Conservation (phyloP, 208 protist species). For the Angomonas deanei region DNA sequence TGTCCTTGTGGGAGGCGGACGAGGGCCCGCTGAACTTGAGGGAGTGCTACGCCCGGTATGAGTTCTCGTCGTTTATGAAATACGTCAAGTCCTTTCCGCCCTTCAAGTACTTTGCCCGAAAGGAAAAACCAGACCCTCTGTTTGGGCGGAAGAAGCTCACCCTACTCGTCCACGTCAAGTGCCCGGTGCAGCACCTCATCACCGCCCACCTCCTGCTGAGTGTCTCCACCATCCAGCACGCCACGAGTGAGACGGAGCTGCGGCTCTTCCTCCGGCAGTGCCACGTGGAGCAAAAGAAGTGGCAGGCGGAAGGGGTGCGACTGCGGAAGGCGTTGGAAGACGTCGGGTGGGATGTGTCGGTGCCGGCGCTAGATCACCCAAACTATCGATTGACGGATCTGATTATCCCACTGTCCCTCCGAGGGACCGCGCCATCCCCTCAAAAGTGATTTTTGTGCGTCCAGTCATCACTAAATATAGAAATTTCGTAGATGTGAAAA, state of each 20-base stretch:
- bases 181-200: conserved; percentile 46
- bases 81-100: conserved; percentile 14
- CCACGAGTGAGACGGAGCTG: conserved; percentile 28
- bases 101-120: conserved; percentile 5
- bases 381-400: conserved; percentile 59
- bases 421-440: background rate
- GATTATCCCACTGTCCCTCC: conserved; percentile 22
- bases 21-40: conserved; percentile 31
- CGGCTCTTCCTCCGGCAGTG: conserved; percentile 49
- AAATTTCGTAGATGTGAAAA: conserved; percentile 9
- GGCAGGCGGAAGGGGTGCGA: conserved; percentile 20
- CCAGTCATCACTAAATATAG: too few relatives aligned
- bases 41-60: conserved; percentile 43
- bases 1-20: conserved; percentile 59
- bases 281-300: conserved; percentile 35
- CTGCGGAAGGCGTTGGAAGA: conserved; percentile 28
- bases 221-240: conserved; percentile 52
- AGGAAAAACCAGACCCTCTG: conserved; percentile 10
- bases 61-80: conserved; percentile 21
- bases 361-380: conserved; percentile 60
- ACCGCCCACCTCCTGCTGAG: conserved; percentile 69
- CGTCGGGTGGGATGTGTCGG: conserved; percentile 64
- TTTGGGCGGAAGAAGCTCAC: conserved; percentile 36
- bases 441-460: background rate
- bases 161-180: conserved; percentile 65